Evolutionary conservation across 2,329 filamentous ascomycete species (phyloP), one percentile per base, ranked within the genome.

Genomic region (Botrytis tulipae): DNA sequence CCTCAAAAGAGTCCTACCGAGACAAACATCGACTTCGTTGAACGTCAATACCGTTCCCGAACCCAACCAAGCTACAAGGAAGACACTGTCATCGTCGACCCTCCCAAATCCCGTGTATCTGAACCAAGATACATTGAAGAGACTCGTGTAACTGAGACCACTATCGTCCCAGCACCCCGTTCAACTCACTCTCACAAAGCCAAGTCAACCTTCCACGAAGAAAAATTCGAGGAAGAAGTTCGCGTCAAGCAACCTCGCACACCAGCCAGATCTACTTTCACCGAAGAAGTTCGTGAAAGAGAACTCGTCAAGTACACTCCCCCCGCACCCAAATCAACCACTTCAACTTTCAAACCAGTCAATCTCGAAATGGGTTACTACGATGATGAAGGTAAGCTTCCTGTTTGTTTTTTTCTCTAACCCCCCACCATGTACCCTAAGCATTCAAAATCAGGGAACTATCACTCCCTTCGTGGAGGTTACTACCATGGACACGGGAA

Each of bases 391-490:
- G 79, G 80, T 82, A 81, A 76, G 80, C 78, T 70, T 48, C 62
- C 75, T 68, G 60, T 74, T 54, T 69, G 51, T 63, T 73, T 72
- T 40, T 40, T 5, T 59, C 37, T 71, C 57, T 65, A 73, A 74
- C 72, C 74, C 74, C 74, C 72, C 75, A 71, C 37, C 25, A 63
- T 68, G 48, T 57, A 77, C 74, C 74, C 79, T 79, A 79, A 80
- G 76, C 70, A 71, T 42, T 42, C 62, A 67, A 25, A 46, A n/a
- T 66, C 77, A 83, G 91, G 90, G 82, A 87, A 92, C 79, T 92
- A 92, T 85, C 91, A 92, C 85, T 90, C 88, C 79, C 89, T 93
- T 87, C 90, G 91, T 84, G 89, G 91, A 83, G 90, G 90, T 82
- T 86, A 54, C 66, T 72, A 67, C 70, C 51, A 54, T n/a, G 71